These are phyloP conservation scores for Suillus lakei DNA, from an alignment of 768 basidiomycete species.

Conservation along the genomic window DNA sequence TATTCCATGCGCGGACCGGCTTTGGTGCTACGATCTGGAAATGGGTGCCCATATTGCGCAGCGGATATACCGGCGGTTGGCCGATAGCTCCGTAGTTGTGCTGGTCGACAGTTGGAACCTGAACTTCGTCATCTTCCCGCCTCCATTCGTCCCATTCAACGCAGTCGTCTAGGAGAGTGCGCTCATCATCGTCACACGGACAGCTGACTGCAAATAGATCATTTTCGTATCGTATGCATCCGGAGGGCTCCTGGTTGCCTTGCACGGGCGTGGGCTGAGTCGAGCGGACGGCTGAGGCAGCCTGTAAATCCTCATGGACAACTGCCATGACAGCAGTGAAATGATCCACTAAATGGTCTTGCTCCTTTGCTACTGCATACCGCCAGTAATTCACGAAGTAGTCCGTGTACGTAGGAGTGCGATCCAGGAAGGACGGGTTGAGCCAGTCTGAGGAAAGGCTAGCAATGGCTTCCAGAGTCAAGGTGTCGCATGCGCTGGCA, in stretches of 20 bases:
- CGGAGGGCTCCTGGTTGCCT: neutral
- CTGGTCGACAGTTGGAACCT: neutral
- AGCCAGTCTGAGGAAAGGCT: neutral
- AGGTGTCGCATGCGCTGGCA: neutral
- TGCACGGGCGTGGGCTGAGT: neutral
- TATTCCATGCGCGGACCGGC: constrained; percentile 1
- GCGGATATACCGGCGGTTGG: neutral
- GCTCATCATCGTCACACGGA: neutral
- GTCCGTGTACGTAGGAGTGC: neutral
- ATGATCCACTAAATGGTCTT: neutral
- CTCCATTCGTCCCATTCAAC: neutral
- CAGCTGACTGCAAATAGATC: neutral
- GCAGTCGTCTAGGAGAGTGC: neutral
- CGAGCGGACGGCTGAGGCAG: neutral
- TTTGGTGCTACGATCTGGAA: neutral
- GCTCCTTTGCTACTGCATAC: neutral
- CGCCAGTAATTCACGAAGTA: constrained; percentile 4
- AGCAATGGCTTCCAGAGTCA: neutral
- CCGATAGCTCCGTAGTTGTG: neutral
- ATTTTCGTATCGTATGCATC: neutral
- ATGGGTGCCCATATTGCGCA: neutral
- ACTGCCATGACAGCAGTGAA: neutral
- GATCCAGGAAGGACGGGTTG: neutral
- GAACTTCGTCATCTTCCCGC: neutral
- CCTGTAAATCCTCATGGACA: neutral